A percentile compares a stretch with the other conserved stretches of the same genome.
phyloP scores from a whole-genome alignment of 106 monocot genomes.

The Triglochin maritima region DNA sequence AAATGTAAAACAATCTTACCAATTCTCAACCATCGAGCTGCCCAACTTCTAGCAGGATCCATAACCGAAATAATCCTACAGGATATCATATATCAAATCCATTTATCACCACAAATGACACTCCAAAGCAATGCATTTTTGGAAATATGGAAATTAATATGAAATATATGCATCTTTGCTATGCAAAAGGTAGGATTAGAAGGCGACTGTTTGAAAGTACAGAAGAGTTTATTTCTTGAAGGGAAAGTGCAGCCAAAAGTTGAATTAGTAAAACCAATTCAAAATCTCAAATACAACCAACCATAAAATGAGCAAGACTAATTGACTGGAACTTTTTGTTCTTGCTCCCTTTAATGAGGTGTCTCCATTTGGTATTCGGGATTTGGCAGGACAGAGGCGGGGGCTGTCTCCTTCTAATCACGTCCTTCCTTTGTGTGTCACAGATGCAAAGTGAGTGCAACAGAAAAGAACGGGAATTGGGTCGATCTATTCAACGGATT shows the following conservation, averaged over 20 bases:
- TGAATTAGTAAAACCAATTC: neutral
- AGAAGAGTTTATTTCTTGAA: neutral
- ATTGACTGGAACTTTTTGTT: no score
- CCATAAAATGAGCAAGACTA: no score
- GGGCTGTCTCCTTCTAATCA: no score
- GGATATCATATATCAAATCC: constrained; percentile 2
- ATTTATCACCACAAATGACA: neutral
- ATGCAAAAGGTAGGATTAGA: neutral
- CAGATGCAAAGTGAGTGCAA: no score
- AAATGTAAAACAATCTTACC: constrained; percentile 29
- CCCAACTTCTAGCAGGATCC: constrained; percentile 95
- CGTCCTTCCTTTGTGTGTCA: no score
- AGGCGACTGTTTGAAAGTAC: neutral
- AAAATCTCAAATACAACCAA: no score
- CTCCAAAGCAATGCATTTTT: neutral
- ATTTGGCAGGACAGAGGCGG: no score
- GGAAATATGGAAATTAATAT: neutral
- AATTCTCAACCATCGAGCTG: constrained; percentile 96
- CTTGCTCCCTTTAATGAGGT: no score
- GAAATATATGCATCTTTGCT: neutral
- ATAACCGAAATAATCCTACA: constrained; percentile 91
- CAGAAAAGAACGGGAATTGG: no score
- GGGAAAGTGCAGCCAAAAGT: neutral
- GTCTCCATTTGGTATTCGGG: no score
- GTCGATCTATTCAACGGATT: no score